phyloP scores from a whole-genome alignment of 495 filamentous ascomycete genomes.

The Hypomontagnella monticulosa region DNA sequence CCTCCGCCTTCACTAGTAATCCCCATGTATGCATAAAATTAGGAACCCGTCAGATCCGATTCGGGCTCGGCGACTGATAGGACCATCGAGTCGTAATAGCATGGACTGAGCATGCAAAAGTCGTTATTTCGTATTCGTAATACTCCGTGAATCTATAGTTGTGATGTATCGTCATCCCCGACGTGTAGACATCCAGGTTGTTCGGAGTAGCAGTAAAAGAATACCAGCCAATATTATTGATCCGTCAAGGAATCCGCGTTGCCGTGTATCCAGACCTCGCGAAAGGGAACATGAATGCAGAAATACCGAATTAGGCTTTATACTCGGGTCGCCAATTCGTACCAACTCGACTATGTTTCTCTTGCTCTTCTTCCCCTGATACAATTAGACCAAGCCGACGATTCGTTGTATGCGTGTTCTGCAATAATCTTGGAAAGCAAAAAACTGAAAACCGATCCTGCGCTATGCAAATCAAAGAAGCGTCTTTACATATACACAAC shows the following conservation, averaged over 20 bases:
- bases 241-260: conserved; percentile 25
- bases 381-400: conserved; percentile 34
- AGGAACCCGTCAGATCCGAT: conserved; percentile 24
- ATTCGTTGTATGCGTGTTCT: conserved; percentile 21
- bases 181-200: conserved; percentile 22
- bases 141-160: conserved; percentile 47
- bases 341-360: conserved; percentile 12
- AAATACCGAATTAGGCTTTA: conserved; percentile 21
- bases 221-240: conserved; percentile 24
- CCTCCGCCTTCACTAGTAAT: conserved; percentile 10
- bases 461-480: conserved; percentile 47
- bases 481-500: conserved; percentile 46
- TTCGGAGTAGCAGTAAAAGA: conserved; percentile 30
- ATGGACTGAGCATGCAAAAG: conserved; percentile 26
- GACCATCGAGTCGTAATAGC: conserved; percentile 17
- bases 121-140: conserved; percentile 49
- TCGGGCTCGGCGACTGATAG: conserved; percentile 15
- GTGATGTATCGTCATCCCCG: conserved; percentile 28
- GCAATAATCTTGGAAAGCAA: conserved; percentile 20
- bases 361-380: conserved; percentile 27
- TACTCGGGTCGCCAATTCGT: conserved; percentile 8
- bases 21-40: conserved; percentile 29
- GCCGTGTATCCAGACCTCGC: conserved; percentile 27
- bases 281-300: conserved; percentile 5
- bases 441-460: conserved; percentile 32